Conservation (phyloP, 331 rosid genomes). For the Stylosanthes scabra region DNA sequence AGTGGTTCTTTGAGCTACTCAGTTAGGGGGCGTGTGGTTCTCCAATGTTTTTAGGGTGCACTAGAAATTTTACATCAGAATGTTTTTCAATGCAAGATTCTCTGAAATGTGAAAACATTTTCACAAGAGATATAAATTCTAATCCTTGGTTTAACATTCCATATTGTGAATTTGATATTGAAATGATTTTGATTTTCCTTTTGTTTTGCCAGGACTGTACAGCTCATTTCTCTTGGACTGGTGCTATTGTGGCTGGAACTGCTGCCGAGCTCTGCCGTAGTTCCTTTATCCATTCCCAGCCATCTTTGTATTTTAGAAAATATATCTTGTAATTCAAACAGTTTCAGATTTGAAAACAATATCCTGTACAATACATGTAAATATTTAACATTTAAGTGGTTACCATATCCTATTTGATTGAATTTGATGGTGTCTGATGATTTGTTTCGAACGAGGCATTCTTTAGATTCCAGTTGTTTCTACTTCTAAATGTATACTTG, state of each 20-base stretch:
- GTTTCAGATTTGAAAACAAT: conserved; percentile 45
- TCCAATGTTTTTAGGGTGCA: neutral
- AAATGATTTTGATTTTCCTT: conserved; percentile 29
- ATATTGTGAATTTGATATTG: conserved; percentile 1
- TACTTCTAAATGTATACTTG: conserved; percentile 44
- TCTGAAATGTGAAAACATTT: too few species aligned
- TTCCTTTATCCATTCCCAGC: conserved; percentile 40
- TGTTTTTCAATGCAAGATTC: too few species aligned
- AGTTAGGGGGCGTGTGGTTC: neutral
- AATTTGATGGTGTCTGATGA: conserved; percentile 40
- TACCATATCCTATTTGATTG: conserved; percentile 43
- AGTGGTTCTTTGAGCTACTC: neutral
- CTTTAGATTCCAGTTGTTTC: conserved; percentile 42
- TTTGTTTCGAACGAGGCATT: conserved; percentile 38
- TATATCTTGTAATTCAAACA: conserved; percentile 53
- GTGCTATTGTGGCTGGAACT: conserved; percentile 47
- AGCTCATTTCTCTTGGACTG: conserved; percentile 40
- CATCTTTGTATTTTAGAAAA: conserved; percentile 52
- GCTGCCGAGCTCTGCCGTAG: conserved; percentile 39
- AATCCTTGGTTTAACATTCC: conserved; percentile 19
- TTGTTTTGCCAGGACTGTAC: conserved; percentile 40
- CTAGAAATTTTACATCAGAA: neutral
- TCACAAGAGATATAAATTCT: too few species aligned
- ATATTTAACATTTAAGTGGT: conserved; percentile 39
- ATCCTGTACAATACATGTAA: conserved; percentile 50